phyloP scores from a whole-genome alignment of 2,329 filamentous ascomycete species.

The Xylaria digitata region DNA sequence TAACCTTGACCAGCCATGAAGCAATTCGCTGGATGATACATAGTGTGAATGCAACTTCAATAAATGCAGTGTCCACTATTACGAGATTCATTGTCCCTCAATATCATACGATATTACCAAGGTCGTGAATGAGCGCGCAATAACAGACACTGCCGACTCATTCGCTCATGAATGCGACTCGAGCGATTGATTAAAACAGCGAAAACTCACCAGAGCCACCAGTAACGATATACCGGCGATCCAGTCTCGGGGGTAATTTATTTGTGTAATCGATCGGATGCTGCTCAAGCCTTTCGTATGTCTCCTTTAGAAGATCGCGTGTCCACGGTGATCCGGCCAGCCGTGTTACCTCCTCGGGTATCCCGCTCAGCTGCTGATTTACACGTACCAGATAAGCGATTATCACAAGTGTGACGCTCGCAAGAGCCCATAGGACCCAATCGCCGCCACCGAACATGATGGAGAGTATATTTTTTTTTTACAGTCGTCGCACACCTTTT shows the following conservation, averaged over 20 bases:
- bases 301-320: conserved; percentile 50
- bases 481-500: not conserved
- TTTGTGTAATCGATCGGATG: conserved; percentile 54
- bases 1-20: conserved; percentile 6
- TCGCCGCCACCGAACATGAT: conserved; percentile 25
- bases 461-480: not conserved
- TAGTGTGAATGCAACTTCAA: not conserved
- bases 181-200: not conserved
- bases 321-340: conserved; percentile 53
- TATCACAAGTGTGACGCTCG: conserved; percentile 30
- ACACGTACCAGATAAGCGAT: conserved; percentile 53
- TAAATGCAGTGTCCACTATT: not conserved
- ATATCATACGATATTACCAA: conserved; percentile 1
- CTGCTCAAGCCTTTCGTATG: conserved; percentile 52
- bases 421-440: conserved; percentile 26
- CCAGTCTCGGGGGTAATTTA: conserved; percentile 54
- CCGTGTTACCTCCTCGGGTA: conserved; percentile 52
- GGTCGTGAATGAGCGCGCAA: not conserved
- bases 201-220: conserved; percentile 58
- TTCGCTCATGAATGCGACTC: not conserved
- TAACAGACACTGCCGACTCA: not conserved
- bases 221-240: conserved; percentile 59
- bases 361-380: conserved; percentile 53
- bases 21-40: not conserved
- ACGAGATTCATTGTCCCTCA: not conserved